Conservation (phyloP, 495 filamentous ascomycete species). For the Pseudomonodictys pantanalensis region DNA sequence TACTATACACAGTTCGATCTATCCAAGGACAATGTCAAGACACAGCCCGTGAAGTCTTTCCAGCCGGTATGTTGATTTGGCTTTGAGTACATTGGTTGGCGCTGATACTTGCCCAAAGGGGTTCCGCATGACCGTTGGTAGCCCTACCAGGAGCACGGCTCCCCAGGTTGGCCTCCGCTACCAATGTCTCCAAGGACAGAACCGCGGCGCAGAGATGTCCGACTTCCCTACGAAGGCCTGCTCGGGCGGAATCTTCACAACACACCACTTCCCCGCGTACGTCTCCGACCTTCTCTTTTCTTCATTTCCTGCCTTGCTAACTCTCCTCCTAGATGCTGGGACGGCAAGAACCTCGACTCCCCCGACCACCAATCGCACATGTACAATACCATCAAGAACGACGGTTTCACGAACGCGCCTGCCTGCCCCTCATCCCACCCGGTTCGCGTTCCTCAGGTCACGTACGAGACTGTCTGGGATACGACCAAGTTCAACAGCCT, state of each 20-base stretch:
- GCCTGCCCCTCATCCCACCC: constrained; percentile 24
- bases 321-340: constrained; percentile 22
- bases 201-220: constrained; percentile 42
- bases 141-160: constrained; percentile 39
- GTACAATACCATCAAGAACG: constrained; percentile 18
- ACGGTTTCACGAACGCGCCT: constrained; percentile 10
- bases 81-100: neutral
- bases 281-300: constrained; percentile 45
- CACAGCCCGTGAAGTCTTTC: constrained; percentile 47
- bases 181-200: constrained; percentile 46
- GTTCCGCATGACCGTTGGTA: constrained; percentile 56
- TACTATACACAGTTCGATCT: constrained; percentile 47
- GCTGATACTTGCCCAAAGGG: constrained; percentile 38
- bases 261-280: constrained; percentile 54
- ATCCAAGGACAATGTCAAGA: constrained; percentile 49
- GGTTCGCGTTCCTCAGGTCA: constrained; percentile 26
- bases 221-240: constrained; percentile 49
- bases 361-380: constrained; percentile 27
- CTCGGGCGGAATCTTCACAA: constrained; percentile 49
- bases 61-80: constrained; percentile 38
- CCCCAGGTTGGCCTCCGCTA: constrained; percentile 44
- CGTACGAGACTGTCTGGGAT: constrained; percentile 30
- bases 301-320: neutral
- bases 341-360: constrained; percentile 29
- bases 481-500: constrained; percentile 26